Evolutionary conservation across 2,329 filamentous ascomycete species (phyloP), one percentile per base, ranked within the genome.

Genomic region (Fusarium siculi): DNA sequence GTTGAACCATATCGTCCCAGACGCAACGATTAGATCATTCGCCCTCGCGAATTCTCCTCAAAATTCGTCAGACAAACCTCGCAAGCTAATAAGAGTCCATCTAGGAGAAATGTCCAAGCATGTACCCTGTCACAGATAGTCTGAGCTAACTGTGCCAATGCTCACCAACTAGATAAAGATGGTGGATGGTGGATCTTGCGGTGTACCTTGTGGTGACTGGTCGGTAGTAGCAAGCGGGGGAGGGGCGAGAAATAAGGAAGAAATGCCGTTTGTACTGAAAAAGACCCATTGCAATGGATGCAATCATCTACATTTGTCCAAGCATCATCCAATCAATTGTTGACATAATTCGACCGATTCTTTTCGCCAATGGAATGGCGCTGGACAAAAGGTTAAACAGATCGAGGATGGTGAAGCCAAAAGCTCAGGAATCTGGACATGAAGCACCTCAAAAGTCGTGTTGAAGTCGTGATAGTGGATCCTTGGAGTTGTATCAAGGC

Each of bases 181-280:
- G 55, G 59, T 66, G 68, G 67, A 67, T 72, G 67, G 70, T 74
- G 71, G 71, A 73, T 71, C 66, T 74, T 42, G 53, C 52, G 43
- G 68, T 72, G 56, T 37, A 47, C 61, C 44, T 71, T 37, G 25
- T 55, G 63, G 62, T 73, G 44, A 66, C 44, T 74, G 68, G 72
- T 43, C 59, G 46, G 69, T 60, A 53, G 53, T 62, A 47, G 59
- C 61, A 59, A 67, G 72, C 68, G 72, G 72, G 72, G 72, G 52
- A 74, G 68, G 72, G 72, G 72, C 68, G 42, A 74, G 70, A 70
- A 74, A 60, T 52, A 56, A 66, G 63, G 54, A 40, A 59, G 62
- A 58, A 63, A 56, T 68, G 46, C 57, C 43, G 43, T 39, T 55
- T 57, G 49, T 64, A 40, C 44, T 36, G 56, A 30, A 55, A 30